A percentile compares a stretch with the other conserved stretches of the same genome.
Conservation (phyloP, 441 rosid species). For the Syzygium malaccense region DNA sequence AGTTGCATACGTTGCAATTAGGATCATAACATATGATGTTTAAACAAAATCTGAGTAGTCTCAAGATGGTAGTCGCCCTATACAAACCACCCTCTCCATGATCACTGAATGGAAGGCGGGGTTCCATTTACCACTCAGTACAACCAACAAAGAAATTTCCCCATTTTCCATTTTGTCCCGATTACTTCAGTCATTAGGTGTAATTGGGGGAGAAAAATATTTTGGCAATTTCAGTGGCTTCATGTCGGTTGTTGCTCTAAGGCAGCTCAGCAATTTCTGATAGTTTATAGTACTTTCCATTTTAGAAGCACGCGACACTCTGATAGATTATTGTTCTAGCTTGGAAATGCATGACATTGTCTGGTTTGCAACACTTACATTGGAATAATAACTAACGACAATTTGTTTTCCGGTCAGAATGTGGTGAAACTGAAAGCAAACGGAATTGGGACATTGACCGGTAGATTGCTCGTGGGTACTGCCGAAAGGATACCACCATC, state of each 20-base stretch:
- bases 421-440: neutral
- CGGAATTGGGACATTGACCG: neutral
- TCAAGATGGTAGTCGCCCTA: accelerated
- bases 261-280: neutral
- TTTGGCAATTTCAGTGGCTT: neutral
- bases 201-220: neutral
- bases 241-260: neutral
- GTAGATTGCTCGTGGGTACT: neutral
- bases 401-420: neutral
- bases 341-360: neutral
- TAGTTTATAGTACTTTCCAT: accelerated
- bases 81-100: neutral
- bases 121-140: neutral
- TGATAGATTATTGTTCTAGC: neutral
- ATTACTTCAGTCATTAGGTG: neutral
- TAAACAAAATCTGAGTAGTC: neutral
- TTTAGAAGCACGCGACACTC: neutral
- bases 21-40: neutral
- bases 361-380: neutral
- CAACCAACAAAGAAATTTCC: neutral
- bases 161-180: neutral
- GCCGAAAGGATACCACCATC: neutral
- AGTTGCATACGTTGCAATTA: neutral
- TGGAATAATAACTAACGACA: neutral
- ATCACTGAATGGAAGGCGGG: neutral